Evolutionary conservation across 108 stramenopile genomes (phyloP).

Genomic region (Asterionellopsis glacialis): DNA sequence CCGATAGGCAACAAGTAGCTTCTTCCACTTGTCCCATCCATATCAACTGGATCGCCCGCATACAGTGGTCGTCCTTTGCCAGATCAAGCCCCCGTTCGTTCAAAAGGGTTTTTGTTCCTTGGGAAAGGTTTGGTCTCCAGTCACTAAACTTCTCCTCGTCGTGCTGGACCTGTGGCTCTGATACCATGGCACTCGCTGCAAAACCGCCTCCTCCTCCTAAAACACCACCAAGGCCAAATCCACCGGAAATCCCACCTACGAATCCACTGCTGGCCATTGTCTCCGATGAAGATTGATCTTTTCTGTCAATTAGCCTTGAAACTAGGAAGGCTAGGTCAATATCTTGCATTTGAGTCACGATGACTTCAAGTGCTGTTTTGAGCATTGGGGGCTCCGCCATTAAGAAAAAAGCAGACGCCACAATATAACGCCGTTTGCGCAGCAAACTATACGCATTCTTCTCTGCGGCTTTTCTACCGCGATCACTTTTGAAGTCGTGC

Average conservation of each 20-base stretch:
- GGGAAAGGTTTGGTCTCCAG: slow-evolving; percentile 49
- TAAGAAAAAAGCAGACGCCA: slow-evolving; percentile 79
- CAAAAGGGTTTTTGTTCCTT: slow-evolving; percentile 33
- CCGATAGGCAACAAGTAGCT: slow-evolving; percentile 34
- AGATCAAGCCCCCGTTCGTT: slow-evolving; percentile 13
- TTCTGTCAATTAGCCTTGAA: slow-evolving; percentile 59
- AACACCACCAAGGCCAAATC: slow-evolving; percentile 38
- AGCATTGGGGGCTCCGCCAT: slow-evolving; percentile 77
- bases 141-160: slow-evolving; percentile 39
- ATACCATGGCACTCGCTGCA: slow-evolving; percentile 29
- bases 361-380: slow-evolving; percentile 70
- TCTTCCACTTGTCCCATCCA: slow-evolving; percentile 54
- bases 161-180: slow-evolving; percentile 12
- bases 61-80: slow-evolving; percentile 29
- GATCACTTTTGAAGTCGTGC: slow-evolving; percentile 63
- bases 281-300: not conserved
- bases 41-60: slow-evolving; percentile 51
- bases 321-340: slow-evolving; percentile 74
- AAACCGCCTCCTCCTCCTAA: slow-evolving; percentile 80
- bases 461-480: slow-evolving; percentile 74
- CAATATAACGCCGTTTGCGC: slow-evolving; percentile 59
- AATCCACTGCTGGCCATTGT: not conserved
- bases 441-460: slow-evolving; percentile 86
- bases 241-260: slow-evolving; percentile 21
- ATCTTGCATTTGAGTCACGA: slow-evolving; percentile 70